Evolutionary conservation across 78 protist species (phyloP), one percentile per base, ranked within the genome.

Genomic region (Salpingoeca rosetta): DNA sequence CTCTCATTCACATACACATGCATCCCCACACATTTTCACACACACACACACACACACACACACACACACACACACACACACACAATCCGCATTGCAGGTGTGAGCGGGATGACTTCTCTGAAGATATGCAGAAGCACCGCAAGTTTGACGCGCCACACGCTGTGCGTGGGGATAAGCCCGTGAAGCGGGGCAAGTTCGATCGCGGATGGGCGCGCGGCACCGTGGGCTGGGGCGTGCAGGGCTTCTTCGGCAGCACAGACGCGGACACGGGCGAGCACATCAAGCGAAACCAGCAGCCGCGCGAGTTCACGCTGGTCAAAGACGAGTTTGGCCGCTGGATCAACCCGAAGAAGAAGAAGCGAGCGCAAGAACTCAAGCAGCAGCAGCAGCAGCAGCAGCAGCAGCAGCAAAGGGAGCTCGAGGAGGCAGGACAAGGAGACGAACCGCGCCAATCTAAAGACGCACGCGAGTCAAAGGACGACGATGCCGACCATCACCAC

Each of bases 301-400:
- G 65, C 17, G 17, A 51, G 65, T 51, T 51, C 17, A 17, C 7
- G 65, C 65, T 51, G 7, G 65, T 51, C 31, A 51, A 51, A 17
- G 65, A 51, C 65, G 17, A 51, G 17, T 51, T 51, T 51, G 65
- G 65, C 31, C 65, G 65, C 7, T 51, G 65, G 65, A 51, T 51
- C 65, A 51, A 51, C 65, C 65, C 65, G 31, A 51, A 51, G 31
- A 51, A 51, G 94, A 94, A 43, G n/a, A n/a, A n/a, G n/a, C n/a
- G n/a, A n/a, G n/a, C n/a, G n/a, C n/a, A n/a, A n/a, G n/a, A n/a
- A n/a, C n/a, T n/a, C n/a, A n/a, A n/a, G n/a, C n/a, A n/a, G n/a
- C n/a, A n/a, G n/a, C n/a, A n/a, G n/a, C n/a, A n/a, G n/a, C n/a
- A n/a, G n/a, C n/a, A n/a, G n/a, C n/a, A n/a, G n/a, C n/a, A n/a